Evolutionary conservation across 345 rosid species (phyloP).

Genomic region (Anacardium occidentale): DNA sequence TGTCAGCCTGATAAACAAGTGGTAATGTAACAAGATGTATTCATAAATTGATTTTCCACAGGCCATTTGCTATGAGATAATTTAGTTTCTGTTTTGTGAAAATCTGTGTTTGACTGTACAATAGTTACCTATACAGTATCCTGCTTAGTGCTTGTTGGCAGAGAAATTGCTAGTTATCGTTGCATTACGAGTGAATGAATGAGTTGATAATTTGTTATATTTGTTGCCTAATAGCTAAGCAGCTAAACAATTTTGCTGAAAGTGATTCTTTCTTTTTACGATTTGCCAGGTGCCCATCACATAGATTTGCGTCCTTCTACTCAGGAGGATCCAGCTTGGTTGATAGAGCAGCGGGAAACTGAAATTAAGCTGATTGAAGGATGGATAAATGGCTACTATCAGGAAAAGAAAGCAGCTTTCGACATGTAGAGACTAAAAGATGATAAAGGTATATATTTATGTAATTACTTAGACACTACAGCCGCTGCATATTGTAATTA

Average conservation of each 20-base stretch:
- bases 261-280: background rate
- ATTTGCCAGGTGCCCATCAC: constrained; percentile 77
- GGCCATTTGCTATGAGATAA: background rate
- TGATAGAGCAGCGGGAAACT: constrained; percentile 65
- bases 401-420: constrained; percentile 34
- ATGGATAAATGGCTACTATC: constrained; percentile 55
- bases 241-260: background rate
- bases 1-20: background rate
- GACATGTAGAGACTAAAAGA: constrained; percentile 21
- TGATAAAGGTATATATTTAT: background rate
- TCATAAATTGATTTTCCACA: background rate
- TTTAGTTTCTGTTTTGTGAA: background rate
- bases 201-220: background rate
- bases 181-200: background rate
- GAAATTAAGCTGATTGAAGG: constrained; percentile 70
- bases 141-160: background rate
- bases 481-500: background rate
- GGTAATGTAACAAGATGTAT: background rate
- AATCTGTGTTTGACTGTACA: too few species aligned
- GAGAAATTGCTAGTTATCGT: background rate
- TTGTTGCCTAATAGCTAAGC: background rate
- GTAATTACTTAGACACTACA: background rate
- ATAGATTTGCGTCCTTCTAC: constrained; percentile 75
- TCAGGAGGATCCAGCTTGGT: constrained; percentile 73
- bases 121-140: background rate